Base-by-base conservation (phyloP, 352 stramenopile species). In the Phytopythium mirpurense region DNA sequence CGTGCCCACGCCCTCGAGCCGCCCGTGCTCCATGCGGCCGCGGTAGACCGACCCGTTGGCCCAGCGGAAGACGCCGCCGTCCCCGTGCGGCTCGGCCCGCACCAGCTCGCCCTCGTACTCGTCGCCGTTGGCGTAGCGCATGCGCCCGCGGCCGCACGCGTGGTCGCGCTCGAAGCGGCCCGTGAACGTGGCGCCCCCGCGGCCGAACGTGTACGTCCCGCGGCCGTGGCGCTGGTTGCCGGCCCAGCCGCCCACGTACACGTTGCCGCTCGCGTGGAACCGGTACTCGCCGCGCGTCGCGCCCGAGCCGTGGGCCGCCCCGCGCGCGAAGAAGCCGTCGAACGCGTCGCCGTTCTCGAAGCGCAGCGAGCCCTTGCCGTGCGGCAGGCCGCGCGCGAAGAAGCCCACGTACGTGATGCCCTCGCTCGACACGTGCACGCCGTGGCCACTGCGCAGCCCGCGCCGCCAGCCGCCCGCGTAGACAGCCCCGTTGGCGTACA, bases 81-180 rank as follows among this genome's bases (percentile, higher is more conserved):
- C 38, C 0, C 83, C 83, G 16, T 91, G 80, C 43, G 90, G 90
- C 63, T 89, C 67, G 18, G 74, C 80, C 24, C 72, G 66, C 8
- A 68, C 32, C 41, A 93, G 90, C 5, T 82, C 70, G 19, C 83
- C 83, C 37, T 83, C 74, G 51, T 88, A 93, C 35, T 63, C 56
- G 42, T 97, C 93, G 37, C 90, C 91, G 51, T 97, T 97, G 6
- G 74, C 54, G 46, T 92, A 96, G 15, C 59, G 57, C 54, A 96
- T 94, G 4, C 62, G 79, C 16, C 92, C 92, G 23, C 79, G 61
- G 14, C 91, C 92, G 27, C 91, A 49, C 0, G 71, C 78, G 54
- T 93, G 79, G 48, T 90, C 79, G 26, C 75, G 44, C 21, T 60
- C 37, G 26, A 91, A 91, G 0, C 60, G 35, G 2, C 83, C 83